Evolutionary conservation across 192 early-diverging fungal species (phyloP).

Genomic region (Backusella circina): DNA sequence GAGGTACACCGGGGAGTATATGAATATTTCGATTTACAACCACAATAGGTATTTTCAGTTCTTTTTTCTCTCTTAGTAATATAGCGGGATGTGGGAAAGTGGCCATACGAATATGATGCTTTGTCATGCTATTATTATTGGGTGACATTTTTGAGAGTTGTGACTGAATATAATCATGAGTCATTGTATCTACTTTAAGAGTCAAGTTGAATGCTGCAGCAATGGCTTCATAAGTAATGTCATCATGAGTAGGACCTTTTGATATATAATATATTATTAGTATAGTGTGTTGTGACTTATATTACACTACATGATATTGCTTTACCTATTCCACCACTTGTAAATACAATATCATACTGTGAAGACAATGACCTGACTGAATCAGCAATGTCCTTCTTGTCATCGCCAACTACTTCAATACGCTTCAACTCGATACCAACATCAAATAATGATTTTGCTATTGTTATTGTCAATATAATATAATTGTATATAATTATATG

Average conservation of each 20-base stretch:
- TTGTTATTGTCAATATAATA: neutral
- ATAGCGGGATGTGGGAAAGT: conserved; percentile 44
- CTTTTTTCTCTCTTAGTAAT: conserved; percentile 40
- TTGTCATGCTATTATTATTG: conserved; percentile 13
- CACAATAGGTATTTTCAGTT: conserved; percentile 66
- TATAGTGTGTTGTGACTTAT: too few relatives aligned
- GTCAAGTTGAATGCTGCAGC: conserved; percentile 52
- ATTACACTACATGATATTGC: too few relatives aligned
- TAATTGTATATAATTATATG: neutral
- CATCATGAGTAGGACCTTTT: conserved; percentile 58
- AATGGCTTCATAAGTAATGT: conserved; percentile 67
- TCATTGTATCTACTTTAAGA: conserved; percentile 47
- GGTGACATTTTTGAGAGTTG: conserved; percentile 40
- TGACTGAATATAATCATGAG: conserved; percentile 32
- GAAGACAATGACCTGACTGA: conserved; percentile 43
- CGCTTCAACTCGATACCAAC: conserved; percentile 54
- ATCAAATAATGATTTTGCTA: conserved; percentile 55
- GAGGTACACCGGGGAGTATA: conserved; percentile 69
- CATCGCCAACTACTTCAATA: conserved; percentile 55
- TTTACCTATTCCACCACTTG: conserved; percentile 71
- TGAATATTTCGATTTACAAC: conserved; percentile 57
- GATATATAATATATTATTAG: too few relatives aligned
- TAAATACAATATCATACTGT: conserved; percentile 57
- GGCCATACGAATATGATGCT: conserved; percentile 59
- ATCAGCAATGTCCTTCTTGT: conserved; percentile 38